Evolutionary conservation across 2,329 filamentous ascomycete species (phyloP), one percentile per base, ranked within the genome.

Genomic region (Aquanectria penicillioides): DNA sequence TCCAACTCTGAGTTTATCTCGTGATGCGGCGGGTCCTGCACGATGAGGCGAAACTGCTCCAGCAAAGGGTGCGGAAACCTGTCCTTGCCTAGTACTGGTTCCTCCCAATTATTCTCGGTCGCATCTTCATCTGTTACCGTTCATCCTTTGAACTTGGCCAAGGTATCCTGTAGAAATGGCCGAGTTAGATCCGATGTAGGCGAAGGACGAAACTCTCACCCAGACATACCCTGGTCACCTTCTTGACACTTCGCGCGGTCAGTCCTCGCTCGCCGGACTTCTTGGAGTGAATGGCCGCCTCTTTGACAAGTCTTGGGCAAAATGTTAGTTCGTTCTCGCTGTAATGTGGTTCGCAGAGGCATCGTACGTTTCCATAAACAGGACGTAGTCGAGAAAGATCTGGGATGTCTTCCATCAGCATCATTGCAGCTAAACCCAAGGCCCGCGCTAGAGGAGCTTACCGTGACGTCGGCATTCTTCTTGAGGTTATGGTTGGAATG

Each of bases 381-480:
- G 81, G 64, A 92, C 86, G 65, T 96, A 96, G 71, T 95, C 88
- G 57, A 97, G 82, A 69, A 92, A 96, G 62, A 96, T 89, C 92
- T 95, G n/a, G 23, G 12, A 44, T n/a, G 51, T 53, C 53, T 49
- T 25, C 60, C 7, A 65, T 78, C 50, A 75, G 71, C 43, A 40
- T 47, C 43, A 47, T n/a, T 31, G 41, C 18, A 31, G 28, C 22
- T 25, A 55, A 61, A 64, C 56, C 67, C 58, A 51, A 28, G 28
- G 12, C 12, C 38, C 59, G 23, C 20, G 56, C 38, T 26, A 47
- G 40, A 69, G 15, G 25, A 29, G 11, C 85, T 59, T 77, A 96
- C 92, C 78, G 94, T 81, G 57, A 96, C 88, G 76, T 97, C 94
- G 25, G 89, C 90, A 75, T 95, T 94, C 76, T 93, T 95, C 80